These are phyloP conservation scores for Poa annua DNA, from an alignment of 176 grass and related monocot species.

Conservation along the genomic window DNA sequence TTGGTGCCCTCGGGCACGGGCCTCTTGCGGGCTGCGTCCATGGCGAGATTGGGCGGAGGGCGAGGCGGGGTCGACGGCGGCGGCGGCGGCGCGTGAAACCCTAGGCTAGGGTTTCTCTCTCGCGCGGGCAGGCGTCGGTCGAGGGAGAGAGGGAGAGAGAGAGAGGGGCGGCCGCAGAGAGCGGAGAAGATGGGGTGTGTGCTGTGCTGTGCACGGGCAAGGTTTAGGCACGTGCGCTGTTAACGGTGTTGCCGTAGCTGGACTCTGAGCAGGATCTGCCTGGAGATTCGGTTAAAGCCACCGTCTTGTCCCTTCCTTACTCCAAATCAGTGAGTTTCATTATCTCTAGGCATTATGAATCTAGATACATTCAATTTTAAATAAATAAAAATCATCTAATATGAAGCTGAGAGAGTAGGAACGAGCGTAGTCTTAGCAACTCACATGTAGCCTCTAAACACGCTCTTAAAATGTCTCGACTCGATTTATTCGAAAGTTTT, in stretches of 20 bases:
- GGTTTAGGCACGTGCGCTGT: neutral
- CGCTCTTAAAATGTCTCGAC: too few species aligned
- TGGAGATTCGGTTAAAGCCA: neutral
- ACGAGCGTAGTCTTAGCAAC: too few species aligned
- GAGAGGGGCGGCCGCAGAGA: neutral
- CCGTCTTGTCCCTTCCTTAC: neutral
- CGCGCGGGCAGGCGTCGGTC: neutral
- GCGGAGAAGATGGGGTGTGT: constrained; percentile 15
- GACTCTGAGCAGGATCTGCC: constrained; percentile 1
- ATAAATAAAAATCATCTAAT: too few species aligned
- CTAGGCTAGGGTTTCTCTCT: constrained; percentile 48
- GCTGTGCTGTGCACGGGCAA: constrained; percentile 3
- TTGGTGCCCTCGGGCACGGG: constrained; percentile 54
- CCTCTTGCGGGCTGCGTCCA: constrained; percentile 79
- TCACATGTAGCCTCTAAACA: too few species aligned
- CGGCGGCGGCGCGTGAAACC: constrained; percentile 41
- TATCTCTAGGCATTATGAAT: too few species aligned
- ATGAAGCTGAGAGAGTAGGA: too few species aligned
- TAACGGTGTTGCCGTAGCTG: neutral
- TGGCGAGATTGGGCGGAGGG: constrained; percentile 29
- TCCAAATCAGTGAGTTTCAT: too few species aligned
- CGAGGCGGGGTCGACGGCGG: neutral
- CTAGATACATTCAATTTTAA: too few species aligned
- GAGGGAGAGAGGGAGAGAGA: neutral
- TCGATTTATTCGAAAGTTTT: too few species aligned